Evolutionary conservation across 2,329 filamentous ascomycete species (phyloP), one percentile per base, ranked within the genome.

Genomic region (Fusarium annulatum): DNA sequence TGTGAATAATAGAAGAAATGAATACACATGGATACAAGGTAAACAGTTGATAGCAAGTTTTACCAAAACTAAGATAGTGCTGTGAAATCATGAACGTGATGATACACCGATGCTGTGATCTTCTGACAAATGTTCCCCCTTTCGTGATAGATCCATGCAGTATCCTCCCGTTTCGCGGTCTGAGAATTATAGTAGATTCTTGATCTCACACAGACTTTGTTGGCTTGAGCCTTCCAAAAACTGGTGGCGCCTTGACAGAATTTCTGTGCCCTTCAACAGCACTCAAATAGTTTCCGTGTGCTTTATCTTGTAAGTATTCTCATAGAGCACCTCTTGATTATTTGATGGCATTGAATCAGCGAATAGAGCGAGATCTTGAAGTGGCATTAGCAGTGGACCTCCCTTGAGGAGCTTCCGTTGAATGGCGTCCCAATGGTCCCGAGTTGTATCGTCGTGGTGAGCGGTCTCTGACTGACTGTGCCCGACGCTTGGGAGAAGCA

Each of bases 31-130:
- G 10, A 39, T 62, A 33, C 52, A 41, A 34, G 26, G 57, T 42
- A 42, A 45, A 59, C 30, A 62, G 16, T 49, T 46, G 45, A 43
- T 73, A 67, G 70, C 67, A 67, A 60, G 28, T 57, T 36, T 67
- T 41, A 38, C 34, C 41, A 58, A 43, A 58, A 60, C 38, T 70
- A 59, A 59, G 42, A 59, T 48, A 58, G 42, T 64, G 19, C 8
- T 14, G 34, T 36, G 48, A 34, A 21, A 46, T 34, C 26, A 66
- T 49, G 42, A 28, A 30, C 26, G 30, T 30, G 15, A 38, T 45
- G 28, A 53, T 67, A 56, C 56, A 67, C 33, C 2, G 30, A 39
- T 33, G 23, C 28, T 9, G 26, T 19, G 21, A 21, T 48, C 30
- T 53, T 28, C 34, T 28, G 55, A 33, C 53, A 60, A 34, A 33